Evolutionary conservation across 1,284 basidiomycete species (phyloP).

Genomic region (Ustilago lituana): DNA sequence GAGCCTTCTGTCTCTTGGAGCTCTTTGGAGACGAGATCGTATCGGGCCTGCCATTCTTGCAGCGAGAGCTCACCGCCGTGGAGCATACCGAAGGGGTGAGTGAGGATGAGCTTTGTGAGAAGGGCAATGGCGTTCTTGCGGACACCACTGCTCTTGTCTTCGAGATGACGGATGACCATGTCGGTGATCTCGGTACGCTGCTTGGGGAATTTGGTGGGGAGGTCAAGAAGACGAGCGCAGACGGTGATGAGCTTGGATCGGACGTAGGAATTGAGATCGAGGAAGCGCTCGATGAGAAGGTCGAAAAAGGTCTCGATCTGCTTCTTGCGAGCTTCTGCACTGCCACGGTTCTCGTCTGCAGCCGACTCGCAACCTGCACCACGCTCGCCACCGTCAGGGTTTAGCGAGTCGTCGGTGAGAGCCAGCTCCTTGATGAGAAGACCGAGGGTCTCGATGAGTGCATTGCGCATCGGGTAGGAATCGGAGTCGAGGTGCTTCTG

Average conservation of each 20-base stretch:
- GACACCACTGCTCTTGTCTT: conserved; percentile 90
- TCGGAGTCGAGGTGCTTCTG: conserved; percentile 90
- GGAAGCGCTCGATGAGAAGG: conserved; percentile 82
- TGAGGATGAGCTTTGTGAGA: conserved; percentile 80
- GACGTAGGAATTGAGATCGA: conserved; percentile 91
- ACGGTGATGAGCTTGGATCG: conserved; percentile 85
- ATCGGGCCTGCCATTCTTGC: conserved; percentile 77
- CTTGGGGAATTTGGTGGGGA: conserved; percentile 85
- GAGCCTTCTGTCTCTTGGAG: conserved; percentile 69
- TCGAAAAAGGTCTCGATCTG: conserved; percentile 86
- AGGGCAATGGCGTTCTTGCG: conserved; percentile 84
- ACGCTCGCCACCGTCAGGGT: conserved; percentile 17
- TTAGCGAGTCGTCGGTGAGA: conserved; percentile 55
- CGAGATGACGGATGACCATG: conserved; percentile 80
- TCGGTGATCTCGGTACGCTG: conserved; percentile 81
- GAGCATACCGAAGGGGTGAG: conserved; percentile 87
- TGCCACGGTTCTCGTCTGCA: conserved; percentile 52
- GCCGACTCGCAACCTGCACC: conserved; percentile 18
- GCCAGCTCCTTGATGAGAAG: conserved; percentile 68
- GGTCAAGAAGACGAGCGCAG: conserved; percentile 75
- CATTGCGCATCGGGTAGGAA: conserved; percentile 91
- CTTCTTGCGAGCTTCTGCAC: conserved; percentile 75
- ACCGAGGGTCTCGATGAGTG: conserved; percentile 66
- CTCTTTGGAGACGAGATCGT: conserved; percentile 72
- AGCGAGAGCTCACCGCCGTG: conserved; percentile 84